phyloP scores from a whole-genome alignment of 1,284 basidiomycete species.

The Marasmius fiardii region DNA sequence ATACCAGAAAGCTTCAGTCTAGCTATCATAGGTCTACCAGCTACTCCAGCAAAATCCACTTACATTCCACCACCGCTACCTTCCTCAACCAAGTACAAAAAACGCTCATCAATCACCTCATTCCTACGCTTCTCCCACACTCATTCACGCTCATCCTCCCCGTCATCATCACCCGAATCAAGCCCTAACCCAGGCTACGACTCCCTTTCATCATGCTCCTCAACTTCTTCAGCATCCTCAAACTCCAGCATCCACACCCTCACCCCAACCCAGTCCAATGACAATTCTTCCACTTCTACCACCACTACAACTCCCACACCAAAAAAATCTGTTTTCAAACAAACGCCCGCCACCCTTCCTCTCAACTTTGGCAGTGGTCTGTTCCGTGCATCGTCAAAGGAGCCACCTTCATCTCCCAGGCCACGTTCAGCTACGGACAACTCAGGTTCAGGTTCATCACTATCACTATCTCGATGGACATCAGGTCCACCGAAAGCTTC shows the following conservation, averaged over 20 bases:
- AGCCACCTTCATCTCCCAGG: background rate
- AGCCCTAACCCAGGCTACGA: constrained; percentile 10
- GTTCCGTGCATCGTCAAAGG: constrained; percentile 40
- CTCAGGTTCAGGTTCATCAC: constrained; percentile 2
- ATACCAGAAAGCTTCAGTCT: background rate
- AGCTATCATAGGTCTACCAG: constrained; percentile 14
- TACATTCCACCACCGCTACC: background rate
- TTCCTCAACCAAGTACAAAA: background rate
- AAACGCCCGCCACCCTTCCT: constrained; percentile 19
- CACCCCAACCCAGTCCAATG: constrained; percentile 21
- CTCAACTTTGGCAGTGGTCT: constrained; percentile 41
- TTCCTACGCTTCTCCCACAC: constrained; percentile 27
- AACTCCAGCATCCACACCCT: constrained; percentile 18
- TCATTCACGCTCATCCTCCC: constrained; percentile 20
- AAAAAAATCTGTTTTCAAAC: constrained; percentile 16
- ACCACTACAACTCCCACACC: constrained; percentile 10
- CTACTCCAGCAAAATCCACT: constrained; percentile 5
- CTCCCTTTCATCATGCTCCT: constrained; percentile 20
- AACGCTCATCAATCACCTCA: background rate
- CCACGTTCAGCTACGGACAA: background rate
- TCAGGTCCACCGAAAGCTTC: background rate
- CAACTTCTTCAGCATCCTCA: no score
- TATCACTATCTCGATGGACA: constrained; percentile 10
- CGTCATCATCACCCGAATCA: constrained; percentile 26
- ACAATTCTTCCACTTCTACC: constrained; percentile 6